These are phyloP conservation scores for Lachnellula willkommii DNA, from an alignment of 2,329 filamentous ascomycete species.

Conservation along the genomic window DNA sequence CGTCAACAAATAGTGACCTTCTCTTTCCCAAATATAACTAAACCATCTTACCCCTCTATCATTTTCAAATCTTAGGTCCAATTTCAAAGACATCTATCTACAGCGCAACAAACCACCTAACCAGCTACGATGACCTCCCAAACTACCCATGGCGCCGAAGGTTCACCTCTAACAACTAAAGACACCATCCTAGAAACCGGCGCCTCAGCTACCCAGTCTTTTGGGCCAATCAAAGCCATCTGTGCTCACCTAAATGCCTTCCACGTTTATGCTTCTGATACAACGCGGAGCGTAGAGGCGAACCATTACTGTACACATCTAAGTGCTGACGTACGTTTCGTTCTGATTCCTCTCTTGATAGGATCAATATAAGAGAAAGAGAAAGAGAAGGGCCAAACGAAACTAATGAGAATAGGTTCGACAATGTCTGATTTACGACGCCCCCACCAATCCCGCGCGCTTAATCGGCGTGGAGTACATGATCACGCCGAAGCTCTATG, in stretches of 20 bases:
- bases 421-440: constrained; percentile 83
- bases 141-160: constrained; percentile 10
- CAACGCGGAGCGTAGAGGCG: constrained; percentile 63
- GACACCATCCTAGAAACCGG: constrained; percentile 58
- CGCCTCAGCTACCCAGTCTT: constrained; percentile 56
- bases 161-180: constrained; percentile 40
- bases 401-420: constrained; percentile 51
- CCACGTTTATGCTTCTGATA: constrained; percentile 70
- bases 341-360: constrained; percentile 59
- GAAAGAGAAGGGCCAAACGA: constrained; percentile 28
- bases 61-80: too few relatives aligned
- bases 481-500: constrained; percentile 62
- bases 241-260: constrained; percentile 83
- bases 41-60: too few relatives aligned
- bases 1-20: neutral
- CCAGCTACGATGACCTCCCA: constrained; percentile 11
- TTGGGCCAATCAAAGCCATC: constrained; percentile 66
- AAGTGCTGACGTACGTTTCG: constrained; percentile 61
- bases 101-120: neutral
- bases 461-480: constrained; percentile 79
- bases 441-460: constrained; percentile 57
- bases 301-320: constrained; percentile 84
- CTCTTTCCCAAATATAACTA: too few relatives aligned
- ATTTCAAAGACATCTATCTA: neutral
- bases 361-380: constrained; percentile 28